Evolutionary conservation across 2,329 filamentous ascomycete species (phyloP).

Genomic region (Pyrenophora teres): DNA sequence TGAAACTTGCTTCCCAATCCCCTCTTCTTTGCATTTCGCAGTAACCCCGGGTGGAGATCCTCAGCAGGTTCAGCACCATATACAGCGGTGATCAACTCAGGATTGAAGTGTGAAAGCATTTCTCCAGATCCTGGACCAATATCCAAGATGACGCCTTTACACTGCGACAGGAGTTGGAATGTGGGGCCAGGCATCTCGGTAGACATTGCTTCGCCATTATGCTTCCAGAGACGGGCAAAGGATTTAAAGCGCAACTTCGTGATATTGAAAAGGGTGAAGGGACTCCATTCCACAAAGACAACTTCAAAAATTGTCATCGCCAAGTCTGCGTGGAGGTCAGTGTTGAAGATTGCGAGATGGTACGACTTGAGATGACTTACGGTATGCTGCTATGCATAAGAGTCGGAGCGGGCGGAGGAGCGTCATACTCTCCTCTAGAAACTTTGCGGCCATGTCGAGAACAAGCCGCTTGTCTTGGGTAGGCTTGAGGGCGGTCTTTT

Average conservation of each 20-base stretch:
- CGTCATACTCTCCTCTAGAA: constrained; percentile 24
- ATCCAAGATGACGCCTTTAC: constrained; percentile 45
- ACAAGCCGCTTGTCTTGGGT: not conserved
- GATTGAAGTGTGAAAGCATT: constrained; percentile 53
- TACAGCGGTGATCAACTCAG: constrained; percentile 52
- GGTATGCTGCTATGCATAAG: constrained; percentile 32
- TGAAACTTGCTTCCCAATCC: constrained; percentile 56
- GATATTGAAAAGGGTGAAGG: constrained; percentile 35
- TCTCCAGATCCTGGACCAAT: constrained; percentile 58
- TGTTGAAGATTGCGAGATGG: too few relatives aligned
- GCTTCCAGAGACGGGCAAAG: constrained; percentile 45
- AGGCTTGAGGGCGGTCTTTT: too few relatives aligned
- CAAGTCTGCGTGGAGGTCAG: constrained; percentile 33
- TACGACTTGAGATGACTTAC: constrained; percentile 18
- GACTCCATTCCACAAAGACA: constrained; percentile 34
- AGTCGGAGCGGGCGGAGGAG: constrained; percentile 39
- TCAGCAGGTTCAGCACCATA: constrained; percentile 61
- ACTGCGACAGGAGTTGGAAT: constrained; percentile 31
- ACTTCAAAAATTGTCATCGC: constrained; percentile 41
- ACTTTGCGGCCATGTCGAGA: constrained; percentile 20
- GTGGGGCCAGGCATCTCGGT: constrained; percentile 42
- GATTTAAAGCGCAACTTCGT: constrained; percentile 37
- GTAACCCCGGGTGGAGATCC: constrained; percentile 54
- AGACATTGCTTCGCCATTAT: constrained; percentile 45
- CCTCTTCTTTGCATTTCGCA: constrained; percentile 46